Evolutionary conservation across 2,329 filamentous ascomycete species (phyloP).

Genomic region (Penicillium aurantiogriseum): DNA sequence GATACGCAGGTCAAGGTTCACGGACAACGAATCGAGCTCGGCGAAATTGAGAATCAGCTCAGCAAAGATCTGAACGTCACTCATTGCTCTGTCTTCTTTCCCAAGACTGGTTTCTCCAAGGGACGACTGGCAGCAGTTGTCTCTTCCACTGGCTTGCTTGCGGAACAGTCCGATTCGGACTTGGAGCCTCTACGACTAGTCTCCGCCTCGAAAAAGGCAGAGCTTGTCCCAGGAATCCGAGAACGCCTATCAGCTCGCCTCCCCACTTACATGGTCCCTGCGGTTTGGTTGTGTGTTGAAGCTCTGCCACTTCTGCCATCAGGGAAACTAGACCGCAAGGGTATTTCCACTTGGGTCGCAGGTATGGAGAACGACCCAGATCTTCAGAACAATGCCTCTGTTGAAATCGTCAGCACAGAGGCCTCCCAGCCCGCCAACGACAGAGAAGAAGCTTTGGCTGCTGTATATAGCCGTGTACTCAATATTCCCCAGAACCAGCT

Average conservation of each 20-base stretch:
- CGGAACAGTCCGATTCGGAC: conserved; percentile 18
- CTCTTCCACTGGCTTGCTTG: conserved; percentile 27
- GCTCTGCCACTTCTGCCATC: conserved; percentile 46
- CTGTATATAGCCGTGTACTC: conserved; percentile 42
- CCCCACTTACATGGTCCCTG: conserved; percentile 51
- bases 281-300: conserved; percentile 47
- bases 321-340: conserved; percentile 48
- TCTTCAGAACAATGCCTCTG: conserved; percentile 6
- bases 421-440: conserved; percentile 21
- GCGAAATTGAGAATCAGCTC: conserved; percentile 49
- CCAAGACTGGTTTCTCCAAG: conserved; percentile 36
- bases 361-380: conserved; percentile 31
- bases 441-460: conserved; percentile 32
- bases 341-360: conserved; percentile 36
- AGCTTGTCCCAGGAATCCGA: conserved; percentile 28
- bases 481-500: conserved; percentile 37
- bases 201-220: conserved; percentile 19
- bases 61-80: conserved; percentile 31
- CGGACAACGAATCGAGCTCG: conserved; percentile 64
- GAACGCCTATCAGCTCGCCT: conserved; percentile 33
- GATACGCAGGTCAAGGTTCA: conserved; percentile 68
- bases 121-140: conserved; percentile 35
- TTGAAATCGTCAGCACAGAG: background rate
- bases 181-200: conserved; percentile 28
- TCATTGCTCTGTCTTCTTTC: conserved; percentile 38